Evolutionary conservation across 352 stramenopile species (phyloP).

Genomic region (Thalassiosira oceanica): DNA sequence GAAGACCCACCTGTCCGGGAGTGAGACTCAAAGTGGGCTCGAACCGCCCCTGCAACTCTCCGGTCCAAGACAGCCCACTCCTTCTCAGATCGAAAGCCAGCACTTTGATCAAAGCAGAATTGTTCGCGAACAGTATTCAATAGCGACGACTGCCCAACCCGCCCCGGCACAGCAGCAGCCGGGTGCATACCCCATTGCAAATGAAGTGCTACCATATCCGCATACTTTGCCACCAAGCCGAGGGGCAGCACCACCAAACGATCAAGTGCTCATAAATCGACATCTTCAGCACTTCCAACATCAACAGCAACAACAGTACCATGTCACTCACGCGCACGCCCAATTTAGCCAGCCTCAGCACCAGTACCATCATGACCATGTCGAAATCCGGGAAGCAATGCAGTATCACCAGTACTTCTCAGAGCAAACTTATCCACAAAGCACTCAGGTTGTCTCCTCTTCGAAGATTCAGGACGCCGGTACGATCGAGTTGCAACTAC

Average conservation of each 20-base stretch:
- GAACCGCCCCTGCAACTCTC: conserved; percentile 16
- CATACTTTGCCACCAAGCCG: background rate
- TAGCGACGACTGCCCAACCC: conserved; percentile 9
- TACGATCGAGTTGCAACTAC: conserved; percentile 7
- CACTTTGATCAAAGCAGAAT: conserved; percentile 1
- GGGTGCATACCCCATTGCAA: background rate
- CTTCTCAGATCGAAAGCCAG: background rate
- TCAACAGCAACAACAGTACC: conserved; percentile 17
- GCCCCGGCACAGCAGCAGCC: background rate
- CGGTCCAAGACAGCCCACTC: conserved; percentile 11
- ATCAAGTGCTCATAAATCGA: background rate
- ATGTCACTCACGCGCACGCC: conserved; percentile 1
- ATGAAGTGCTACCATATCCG: background rate
- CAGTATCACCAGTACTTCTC: background rate
- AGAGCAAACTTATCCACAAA: background rate
- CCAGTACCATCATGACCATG: conserved; percentile 1
- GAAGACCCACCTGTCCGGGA: background rate
- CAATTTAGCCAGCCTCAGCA: background rate
- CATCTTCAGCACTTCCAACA: conserved; percentile 10
- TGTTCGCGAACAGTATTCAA: conserved; percentile 5
- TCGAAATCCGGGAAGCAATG: background rate
- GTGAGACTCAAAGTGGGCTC: background rate
- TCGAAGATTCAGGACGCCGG: conserved; percentile 1
- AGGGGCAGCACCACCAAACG: background rate
- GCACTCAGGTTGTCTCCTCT: background rate